A percentile compares a stretch with the other conserved stretches of the same genome.
These are phyloP conservation scores for Oryza officinalis DNA, from an alignment of 176 grass and related monocot species.

Conservation along the genomic window DNA sequence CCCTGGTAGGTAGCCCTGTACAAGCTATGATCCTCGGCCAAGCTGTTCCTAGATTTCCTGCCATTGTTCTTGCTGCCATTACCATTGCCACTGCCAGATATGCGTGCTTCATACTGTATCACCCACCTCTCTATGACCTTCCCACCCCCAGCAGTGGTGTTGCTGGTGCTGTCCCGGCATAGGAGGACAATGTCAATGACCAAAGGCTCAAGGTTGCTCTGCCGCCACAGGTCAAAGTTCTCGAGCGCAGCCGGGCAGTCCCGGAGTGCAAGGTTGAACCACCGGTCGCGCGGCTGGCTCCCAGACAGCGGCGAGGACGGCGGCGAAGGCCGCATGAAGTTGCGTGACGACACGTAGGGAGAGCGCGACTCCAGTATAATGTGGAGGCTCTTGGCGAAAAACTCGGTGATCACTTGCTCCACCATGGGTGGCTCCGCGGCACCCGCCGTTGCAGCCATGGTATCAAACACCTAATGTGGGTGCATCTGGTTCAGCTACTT, in stretches of 20 bases:
- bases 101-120: slow-evolving; percentile 67
- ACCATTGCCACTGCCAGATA: slow-evolving; percentile 7
- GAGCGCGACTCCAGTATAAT: slow-evolving; percentile 93
- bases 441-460: slow-evolving; percentile 27
- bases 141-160: not conserved
- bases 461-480: not conserved
- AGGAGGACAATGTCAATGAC: slow-evolving; percentile 80
- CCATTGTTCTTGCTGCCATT: slow-evolving; percentile 19
- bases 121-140: slow-evolving; percentile 93
- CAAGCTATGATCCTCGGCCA: slow-evolving; percentile 40
- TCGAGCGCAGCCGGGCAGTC: slow-evolving; percentile 85
- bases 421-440: slow-evolving; percentile 66
- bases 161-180: slow-evolving; percentile 6
- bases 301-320: slow-evolving; percentile 52
- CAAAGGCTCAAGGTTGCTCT: slow-evolving; percentile 89
- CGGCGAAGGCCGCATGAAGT: slow-evolving; percentile 53
- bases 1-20: slow-evolving; percentile 50
- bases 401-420: slow-evolving; percentile 96
- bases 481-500: not conserved
- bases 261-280: slow-evolving; percentile 85
- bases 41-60: slow-evolving; percentile 44
- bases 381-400: slow-evolving; percentile 92
- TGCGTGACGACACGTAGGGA: slow-evolving; percentile 80
- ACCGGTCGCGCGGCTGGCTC: slow-evolving; percentile 64
- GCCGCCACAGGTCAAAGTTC: slow-evolving; percentile 88